A percentile compares a stretch with the other conserved stretches of the same genome.
phyloP scores from a whole-genome alignment of 352 stramenopile species.

The Phytopythium boreale region DNA sequence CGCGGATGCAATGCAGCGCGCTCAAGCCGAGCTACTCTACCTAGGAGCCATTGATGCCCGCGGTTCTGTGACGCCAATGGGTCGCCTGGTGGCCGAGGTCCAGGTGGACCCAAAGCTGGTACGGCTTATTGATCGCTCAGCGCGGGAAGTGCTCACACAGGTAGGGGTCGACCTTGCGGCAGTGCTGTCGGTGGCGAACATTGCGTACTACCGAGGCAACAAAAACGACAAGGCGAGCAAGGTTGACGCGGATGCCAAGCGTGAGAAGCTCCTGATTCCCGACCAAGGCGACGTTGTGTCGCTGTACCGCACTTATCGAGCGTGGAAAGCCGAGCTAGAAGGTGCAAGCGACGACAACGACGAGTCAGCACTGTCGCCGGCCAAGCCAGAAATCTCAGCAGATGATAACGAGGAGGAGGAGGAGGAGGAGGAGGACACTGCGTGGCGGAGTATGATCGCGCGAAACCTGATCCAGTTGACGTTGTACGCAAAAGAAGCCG shows the following conservation, averaged over 20 bases:
- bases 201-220: conserved; percentile 13
- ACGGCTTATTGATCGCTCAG: background rate
- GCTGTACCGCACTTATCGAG: conserved; percentile 15
- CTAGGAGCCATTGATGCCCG: conserved; percentile 11
- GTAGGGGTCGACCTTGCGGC: conserved; percentile 18
- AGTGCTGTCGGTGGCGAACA: conserved; percentile 14
- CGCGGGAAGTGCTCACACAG: background rate
- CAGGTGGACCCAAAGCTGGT: background rate
- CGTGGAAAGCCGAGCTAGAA: conserved; percentile 14
- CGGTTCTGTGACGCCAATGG: background rate
- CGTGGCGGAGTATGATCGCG: too few relatives aligned
- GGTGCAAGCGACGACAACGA: background rate
- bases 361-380: too few relatives aligned
- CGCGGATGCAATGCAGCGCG: conserved; percentile 11
- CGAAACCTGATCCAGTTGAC: too few relatives aligned
- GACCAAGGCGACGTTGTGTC: conserved; percentile 21
- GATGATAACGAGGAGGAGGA: background rate
- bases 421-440: too few relatives aligned
- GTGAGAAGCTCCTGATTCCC: conserved; percentile 9
- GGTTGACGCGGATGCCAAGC: conserved; percentile 11
- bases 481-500: too few relatives aligned
- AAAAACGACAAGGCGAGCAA: conserved; percentile 22
- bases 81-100: background rate
- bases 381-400: too few relatives aligned
- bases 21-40: conserved; percentile 15